These are phyloP conservation scores for Chaetothyriales sp. DNA, from an alignment of 2,329 filamentous ascomycete genomes.

Conservation along the genomic window DNA sequence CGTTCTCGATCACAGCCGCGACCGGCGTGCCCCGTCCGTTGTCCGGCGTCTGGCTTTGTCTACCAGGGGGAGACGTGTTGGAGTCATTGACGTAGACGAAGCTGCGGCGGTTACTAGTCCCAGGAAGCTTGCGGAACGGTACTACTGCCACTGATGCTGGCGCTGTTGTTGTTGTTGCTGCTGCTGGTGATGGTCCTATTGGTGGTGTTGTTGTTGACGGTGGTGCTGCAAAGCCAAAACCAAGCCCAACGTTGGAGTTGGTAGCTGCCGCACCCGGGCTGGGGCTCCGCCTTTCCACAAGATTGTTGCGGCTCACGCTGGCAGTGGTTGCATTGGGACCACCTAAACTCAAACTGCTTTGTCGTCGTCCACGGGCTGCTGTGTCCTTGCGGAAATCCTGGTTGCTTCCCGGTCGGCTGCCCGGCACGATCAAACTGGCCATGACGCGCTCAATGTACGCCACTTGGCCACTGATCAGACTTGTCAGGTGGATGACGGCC, in stretches of 20 bases:
- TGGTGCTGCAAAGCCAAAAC: background rate
- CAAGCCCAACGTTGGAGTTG: background rate
- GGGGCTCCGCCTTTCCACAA: constrained; percentile 2
- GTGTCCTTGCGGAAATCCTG: constrained; percentile 14
- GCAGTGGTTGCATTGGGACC: constrained; percentile 4
- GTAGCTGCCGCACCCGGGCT: background rate
- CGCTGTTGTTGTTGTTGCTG: background rate
- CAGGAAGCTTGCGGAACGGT: background rate
- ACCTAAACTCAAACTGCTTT: background rate
- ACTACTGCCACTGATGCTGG: constrained; percentile 28
- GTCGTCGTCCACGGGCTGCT: constrained; percentile 5
- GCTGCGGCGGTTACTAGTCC: background rate
- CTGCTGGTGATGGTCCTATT: background rate
- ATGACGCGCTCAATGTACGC: constrained; percentile 98
- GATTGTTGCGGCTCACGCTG: background rate
- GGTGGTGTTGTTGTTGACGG: background rate
- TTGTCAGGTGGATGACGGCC: constrained; percentile 88
- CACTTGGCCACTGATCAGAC: constrained; percentile 82
- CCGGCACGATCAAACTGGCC: constrained; percentile 64
- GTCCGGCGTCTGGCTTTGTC: constrained; percentile 11
- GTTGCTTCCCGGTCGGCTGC: constrained; percentile 50
- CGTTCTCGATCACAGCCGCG: constrained; percentile 35
- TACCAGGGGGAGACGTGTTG: constrained; percentile 36
- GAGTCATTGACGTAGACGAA: constrained; percentile 20
- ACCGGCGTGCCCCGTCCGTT: constrained; percentile 18